Conservation (phyloP, 129 eudicot species). For the Lonicera japonica region DNA sequence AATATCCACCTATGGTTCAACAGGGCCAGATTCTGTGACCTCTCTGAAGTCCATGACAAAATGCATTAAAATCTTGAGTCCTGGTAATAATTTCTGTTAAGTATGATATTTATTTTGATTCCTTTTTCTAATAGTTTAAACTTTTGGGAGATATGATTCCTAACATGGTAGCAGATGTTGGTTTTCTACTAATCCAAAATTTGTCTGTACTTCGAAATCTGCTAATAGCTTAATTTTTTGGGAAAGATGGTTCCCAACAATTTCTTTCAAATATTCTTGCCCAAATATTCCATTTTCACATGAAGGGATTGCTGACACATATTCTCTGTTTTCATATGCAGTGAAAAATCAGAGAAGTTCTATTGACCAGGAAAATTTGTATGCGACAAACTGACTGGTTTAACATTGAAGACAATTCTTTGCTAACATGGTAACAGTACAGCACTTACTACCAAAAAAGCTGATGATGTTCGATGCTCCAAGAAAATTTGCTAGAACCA, state of each 20-base stretch:
- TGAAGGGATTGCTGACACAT: neutral
- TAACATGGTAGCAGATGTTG: too few species aligned
- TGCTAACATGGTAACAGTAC: conserved; percentile 30
- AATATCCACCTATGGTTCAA: neutral
- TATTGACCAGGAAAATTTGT: conserved; percentile 16
- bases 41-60: conserved; percentile 65
- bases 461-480: neutral
- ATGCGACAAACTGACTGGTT: conserved; percentile 24
- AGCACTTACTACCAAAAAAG: conserved; percentile 10
- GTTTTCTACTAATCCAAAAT: too few species aligned
- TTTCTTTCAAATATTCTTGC: too few species aligned
- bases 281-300: too few species aligned
- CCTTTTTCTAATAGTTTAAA: too few species aligned
- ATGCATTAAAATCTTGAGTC: conserved; percentile 64
- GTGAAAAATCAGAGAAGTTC: conserved; percentile 40
- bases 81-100: conserved; percentile 38
- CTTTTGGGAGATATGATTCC: too few species aligned
- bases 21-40: conserved; percentile 59
- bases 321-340: conserved; percentile 24
- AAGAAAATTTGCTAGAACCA: neutral
- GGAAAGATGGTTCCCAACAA: too few species aligned
- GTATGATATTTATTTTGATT: neutral
- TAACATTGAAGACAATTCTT: conserved; percentile 4
- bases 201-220: too few species aligned
- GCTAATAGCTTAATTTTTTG: neutral